These are phyloP conservation scores for Trichocladium antarcticum DNA, from an alignment of 495 filamentous ascomycete genomes.

Conservation along the genomic window DNA sequence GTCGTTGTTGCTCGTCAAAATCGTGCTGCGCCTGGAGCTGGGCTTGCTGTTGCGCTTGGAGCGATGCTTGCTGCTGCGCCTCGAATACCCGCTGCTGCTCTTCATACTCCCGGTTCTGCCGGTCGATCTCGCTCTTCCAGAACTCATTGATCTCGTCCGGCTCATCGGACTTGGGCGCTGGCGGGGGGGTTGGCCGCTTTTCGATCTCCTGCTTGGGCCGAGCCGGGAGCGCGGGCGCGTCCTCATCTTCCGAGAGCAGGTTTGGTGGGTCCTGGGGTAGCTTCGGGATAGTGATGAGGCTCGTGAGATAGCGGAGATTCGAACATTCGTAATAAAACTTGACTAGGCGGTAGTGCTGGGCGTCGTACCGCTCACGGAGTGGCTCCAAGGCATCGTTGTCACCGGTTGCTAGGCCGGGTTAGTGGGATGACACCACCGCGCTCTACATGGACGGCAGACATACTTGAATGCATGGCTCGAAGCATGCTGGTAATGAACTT, in stretches of 20 bases:
- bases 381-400: slow-evolving; percentile 93
- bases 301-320: slow-evolving; percentile 89
- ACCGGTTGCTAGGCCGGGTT: slow-evolving; percentile 55
- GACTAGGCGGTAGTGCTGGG: slow-evolving; percentile 88
- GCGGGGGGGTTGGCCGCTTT: slow-evolving; percentile 54
- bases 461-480: slow-evolving; percentile 92
- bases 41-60: slow-evolving; percentile 58
- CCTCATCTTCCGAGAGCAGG: slow-evolving; percentile 71
- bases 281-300: slow-evolving; percentile 90
- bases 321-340: slow-evolving; percentile 99
- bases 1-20: slow-evolving; percentile 89
- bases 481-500: slow-evolving; percentile 94
- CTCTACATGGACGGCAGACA: slow-evolving; percentile 22
- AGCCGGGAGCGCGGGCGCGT: slow-evolving; percentile 68
- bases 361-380: slow-evolving; percentile 75
- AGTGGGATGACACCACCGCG: slow-evolving; percentile 15
- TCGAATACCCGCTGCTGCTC: slow-evolving; percentile 82
- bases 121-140: slow-evolving; percentile 84
- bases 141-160: slow-evolving; percentile 95
- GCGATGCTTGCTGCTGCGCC: slow-evolving; percentile 61
- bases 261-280: slow-evolving; percentile 90
- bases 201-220: slow-evolving; percentile 65
- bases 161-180: slow-evolving; percentile 53
- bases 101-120: slow-evolving; percentile 88
- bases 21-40: slow-evolving; percentile 76